Conservation (phyloP, 106 monocot genomes). For the Apostasia shenzhenica region DNA sequence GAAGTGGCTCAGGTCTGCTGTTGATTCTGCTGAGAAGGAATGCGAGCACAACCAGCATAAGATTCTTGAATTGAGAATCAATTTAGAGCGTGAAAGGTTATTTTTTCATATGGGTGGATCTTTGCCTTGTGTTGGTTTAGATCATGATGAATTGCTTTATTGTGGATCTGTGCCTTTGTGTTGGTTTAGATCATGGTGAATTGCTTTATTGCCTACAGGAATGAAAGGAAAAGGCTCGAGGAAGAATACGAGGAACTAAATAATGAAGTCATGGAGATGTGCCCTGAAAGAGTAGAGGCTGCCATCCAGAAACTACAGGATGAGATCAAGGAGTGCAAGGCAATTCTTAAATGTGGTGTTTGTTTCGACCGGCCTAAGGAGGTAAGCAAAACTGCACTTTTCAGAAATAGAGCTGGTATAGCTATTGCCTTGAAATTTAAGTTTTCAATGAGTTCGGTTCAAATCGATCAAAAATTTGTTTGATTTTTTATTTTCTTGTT, state of each 20-base stretch:
- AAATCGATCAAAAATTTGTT: too few species aligned
- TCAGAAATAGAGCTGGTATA: too few species aligned
- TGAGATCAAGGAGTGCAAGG: constrained; percentile 98
- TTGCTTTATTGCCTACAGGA: constrained; percentile 25
- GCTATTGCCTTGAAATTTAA: too few species aligned
- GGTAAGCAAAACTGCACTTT: constrained; percentile 26
- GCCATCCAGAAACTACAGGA: constrained; percentile 85
- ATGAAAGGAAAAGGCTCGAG: constrained; percentile 59
- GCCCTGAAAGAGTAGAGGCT: constrained; percentile 59
- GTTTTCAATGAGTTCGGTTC: too few species aligned
- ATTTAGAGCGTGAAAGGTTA: constrained; percentile 70
- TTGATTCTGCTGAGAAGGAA: constrained; percentile 62
- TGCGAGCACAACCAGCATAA: constrained; percentile 61
- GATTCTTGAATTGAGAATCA: constrained; percentile 38
- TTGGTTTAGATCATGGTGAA: neutral
- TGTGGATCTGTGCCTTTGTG: neutral
- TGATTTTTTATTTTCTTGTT: too few species aligned
- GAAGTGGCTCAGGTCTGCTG: constrained; percentile 64
- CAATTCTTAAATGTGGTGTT: constrained; percentile 96
- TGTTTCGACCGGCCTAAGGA: constrained; percentile 98
- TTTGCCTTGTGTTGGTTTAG: neutral
- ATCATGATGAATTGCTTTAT: neutral
- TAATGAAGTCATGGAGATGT: constrained; percentile 63
- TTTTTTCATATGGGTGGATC: neutral
- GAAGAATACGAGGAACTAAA: constrained; percentile 68